A percentile compares a stretch with the other conserved stretches of the same genome.
Evolutionary conservation across 306 rosid genomes (phyloP).

Genomic region (Lithocarpus polystachyus): DNA sequence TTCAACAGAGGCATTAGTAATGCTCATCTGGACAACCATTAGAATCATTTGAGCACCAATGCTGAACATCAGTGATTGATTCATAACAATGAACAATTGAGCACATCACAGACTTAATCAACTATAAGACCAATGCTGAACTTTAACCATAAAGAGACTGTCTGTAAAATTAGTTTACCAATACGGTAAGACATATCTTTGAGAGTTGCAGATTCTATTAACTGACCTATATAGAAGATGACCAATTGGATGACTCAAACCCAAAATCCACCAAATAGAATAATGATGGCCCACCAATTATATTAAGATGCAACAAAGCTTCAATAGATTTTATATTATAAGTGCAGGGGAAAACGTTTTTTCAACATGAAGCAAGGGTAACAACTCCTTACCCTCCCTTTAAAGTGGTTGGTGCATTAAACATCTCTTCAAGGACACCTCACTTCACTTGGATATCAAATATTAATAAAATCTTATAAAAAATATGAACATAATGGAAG

Average conservation of each 20-base stretch:
- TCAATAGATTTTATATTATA: too few species aligned
- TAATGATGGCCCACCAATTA: not conserved
- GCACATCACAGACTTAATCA: not conserved
- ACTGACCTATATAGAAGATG: not conserved
- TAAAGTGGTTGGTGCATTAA: not conserved
- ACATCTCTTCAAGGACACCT: not conserved
- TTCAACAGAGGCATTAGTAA: constrained; percentile 11
- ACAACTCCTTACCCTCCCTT: not conserved
- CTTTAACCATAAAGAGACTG: not conserved
- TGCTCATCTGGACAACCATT: not conserved
- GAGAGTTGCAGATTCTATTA: not conserved
- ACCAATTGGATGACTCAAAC: not conserved
- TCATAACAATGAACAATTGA: not conserved
- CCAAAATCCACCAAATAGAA: not conserved
- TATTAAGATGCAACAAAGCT: not conserved
- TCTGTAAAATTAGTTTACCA: not conserved
- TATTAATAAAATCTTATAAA: not conserved
- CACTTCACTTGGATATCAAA: not conserved
- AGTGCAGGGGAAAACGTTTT: not conserved
- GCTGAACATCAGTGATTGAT: too few species aligned
- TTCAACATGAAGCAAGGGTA: not conserved
- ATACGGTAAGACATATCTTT: not conserved
- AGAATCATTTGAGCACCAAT: too few species aligned
- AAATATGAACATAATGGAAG: not conserved
- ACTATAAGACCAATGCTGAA: not conserved